Evolutionary conservation across 306 rosid genomes (phyloP), one percentile per base, ranked within the genome.

Genomic region (Sicyos edulis): DNA sequence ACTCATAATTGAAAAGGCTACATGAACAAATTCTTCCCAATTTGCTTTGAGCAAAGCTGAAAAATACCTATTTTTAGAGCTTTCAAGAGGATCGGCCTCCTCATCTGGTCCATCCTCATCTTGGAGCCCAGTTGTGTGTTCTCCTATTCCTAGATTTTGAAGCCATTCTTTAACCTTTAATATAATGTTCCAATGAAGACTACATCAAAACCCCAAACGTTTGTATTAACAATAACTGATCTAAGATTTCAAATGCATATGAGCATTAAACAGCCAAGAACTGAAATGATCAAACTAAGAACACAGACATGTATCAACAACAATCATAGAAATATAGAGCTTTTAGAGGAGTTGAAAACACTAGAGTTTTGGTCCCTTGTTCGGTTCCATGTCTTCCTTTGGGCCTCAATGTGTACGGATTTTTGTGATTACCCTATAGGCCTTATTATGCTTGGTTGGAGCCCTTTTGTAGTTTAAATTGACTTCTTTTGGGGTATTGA

Each of bases 151-250:
- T 95, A 95, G 99, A 91, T 91, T 95, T 88, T 89, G 96, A 89
- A 95, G 99, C 99, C 99, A 95, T 87, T 95, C 99, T 95, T 91
- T 95, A 89, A 95, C 99, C 99, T 95, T 88, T 83, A 86, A 88
- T 91, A 87, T 82, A 78, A 89, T 80, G 68, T 88, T 82, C 82
- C 87, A 90, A 84, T 54, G 76, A 82, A 80, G 85, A 85, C 78
- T 75, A 78, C 73, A 95, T 92, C 84, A 92, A 84, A 75, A 75
- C 90, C 84, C 86, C 85, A 85, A 73, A 78, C 75, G 73, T 74
- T 75, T 9, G 8, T 62, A 42, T 51, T 40, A 66, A 76, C 24
- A 52, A 62, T 42, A 55, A 67, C 71, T 52, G 29, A 65, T 51
- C 26, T 63, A 54, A 47, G n/a, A 73, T 15, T 51, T 26, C 16